Percentiles rank a stretch among this genome's conserved stretches.
phyloP scores from a whole-genome alignment of 164 flowering plant genomes.

The Vitis cinerea region DNA sequence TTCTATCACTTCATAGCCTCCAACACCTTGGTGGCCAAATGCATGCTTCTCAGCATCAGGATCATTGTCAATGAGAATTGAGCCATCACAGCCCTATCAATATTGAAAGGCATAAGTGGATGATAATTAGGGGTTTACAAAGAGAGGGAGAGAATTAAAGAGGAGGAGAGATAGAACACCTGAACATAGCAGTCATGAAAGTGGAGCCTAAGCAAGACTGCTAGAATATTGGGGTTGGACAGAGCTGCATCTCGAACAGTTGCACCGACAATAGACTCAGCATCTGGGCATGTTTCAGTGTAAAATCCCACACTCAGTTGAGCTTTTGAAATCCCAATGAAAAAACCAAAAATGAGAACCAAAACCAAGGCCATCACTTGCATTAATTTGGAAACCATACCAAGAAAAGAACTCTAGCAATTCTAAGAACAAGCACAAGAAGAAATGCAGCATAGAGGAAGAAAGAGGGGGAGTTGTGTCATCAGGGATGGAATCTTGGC shows the following conservation, averaged over 20 bases:
- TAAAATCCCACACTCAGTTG: slow-evolving; percentile 63
- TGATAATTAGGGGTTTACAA: no score
- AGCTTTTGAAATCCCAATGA: slow-evolving; percentile 18
- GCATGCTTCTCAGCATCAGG: slow-evolving; percentile 45
- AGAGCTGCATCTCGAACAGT: slow-evolving; percentile 38
- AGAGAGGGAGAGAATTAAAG: slow-evolving; percentile 1
- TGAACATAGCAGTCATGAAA: slow-evolving; percentile 81
- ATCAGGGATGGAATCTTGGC: no score
- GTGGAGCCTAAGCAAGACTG: slow-evolving; percentile 56
- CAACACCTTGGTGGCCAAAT: slow-evolving; percentile 59
- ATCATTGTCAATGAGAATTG: slow-evolving; percentile 58
- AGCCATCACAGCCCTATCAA: slow-evolving; percentile 79
- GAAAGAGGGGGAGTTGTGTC: no score
- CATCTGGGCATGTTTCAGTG: slow-evolving; percentile 56
- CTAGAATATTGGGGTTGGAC: slow-evolving; percentile 36
- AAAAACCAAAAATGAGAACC: not conserved
- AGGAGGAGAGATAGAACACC: slow-evolving; percentile 29
- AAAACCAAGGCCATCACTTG: slow-evolving; percentile 2
- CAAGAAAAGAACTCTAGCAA: no score
- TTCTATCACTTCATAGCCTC: slow-evolving; percentile 51
- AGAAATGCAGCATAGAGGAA: no score
- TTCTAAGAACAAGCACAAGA: no score
- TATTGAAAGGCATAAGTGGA: no score
- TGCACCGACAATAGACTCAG: slow-evolving; percentile 46
- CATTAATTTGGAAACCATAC: no score